Evolutionary conservation across 2,329 filamentous ascomycete genomes (phyloP).

Genomic region (Stachybotrys chlorohalonatus): DNA sequence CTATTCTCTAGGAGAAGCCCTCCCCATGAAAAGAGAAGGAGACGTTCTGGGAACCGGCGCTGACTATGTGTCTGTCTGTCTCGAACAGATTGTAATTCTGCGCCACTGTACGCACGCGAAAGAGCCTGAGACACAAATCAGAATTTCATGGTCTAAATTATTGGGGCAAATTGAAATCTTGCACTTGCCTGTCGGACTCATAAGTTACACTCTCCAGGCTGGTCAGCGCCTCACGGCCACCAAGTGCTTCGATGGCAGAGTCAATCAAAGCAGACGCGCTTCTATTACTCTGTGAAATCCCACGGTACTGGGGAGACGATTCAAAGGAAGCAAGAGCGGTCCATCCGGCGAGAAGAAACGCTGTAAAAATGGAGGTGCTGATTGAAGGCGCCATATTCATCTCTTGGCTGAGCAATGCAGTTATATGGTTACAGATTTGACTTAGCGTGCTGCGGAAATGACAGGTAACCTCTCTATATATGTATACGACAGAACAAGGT

Average conservation of each 20-base stretch:
- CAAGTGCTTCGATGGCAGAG: background rate
- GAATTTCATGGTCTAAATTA: background rate
- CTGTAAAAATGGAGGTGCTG: background rate
- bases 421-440: background rate
- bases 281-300: background rate
- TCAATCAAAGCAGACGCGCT: background rate
- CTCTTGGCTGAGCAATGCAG: background rate
- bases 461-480: background rate
- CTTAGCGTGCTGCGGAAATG: background rate
- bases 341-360: background rate
- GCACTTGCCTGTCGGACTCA: conserved; percentile 1
- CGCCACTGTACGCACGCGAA: conserved; percentile 3
- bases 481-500: background rate
- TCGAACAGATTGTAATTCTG: conserved; percentile 6
- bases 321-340: background rate
- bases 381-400: background rate
- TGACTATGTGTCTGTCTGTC: conserved; percentile 2
- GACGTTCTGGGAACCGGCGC: conserved; percentile 3
- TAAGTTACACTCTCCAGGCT: background rate
- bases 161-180: background rate
- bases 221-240: background rate
- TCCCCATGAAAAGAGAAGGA: conserved; percentile 2
- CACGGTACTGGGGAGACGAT: background rate
- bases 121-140: conserved; percentile 1
- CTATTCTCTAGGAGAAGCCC: conserved; percentile 1